Conservation (phyloP, 805 yeast genomes). For the Myxozyma vanderwaltii region DNA sequence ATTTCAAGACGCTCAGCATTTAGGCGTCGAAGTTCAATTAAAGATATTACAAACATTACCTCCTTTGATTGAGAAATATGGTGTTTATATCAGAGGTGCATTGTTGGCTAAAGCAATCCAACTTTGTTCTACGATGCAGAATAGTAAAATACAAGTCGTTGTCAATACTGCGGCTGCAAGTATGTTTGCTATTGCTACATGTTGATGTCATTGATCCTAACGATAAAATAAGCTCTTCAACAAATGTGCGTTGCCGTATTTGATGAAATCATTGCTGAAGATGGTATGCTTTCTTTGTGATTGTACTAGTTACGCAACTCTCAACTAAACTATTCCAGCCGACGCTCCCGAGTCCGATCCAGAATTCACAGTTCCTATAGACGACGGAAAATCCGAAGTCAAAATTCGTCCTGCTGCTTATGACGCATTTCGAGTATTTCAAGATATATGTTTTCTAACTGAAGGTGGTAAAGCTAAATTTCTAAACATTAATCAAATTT, state of each 20-base stretch:
- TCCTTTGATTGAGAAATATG: conserved; percentile 65
- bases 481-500: conserved; percentile 54
- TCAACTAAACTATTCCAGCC: not conserved
- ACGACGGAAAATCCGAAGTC: conserved; percentile 33
- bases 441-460: conserved; percentile 70
- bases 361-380: conserved; percentile 34
- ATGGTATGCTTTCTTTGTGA: conserved; percentile 2
- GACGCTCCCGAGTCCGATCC: conserved; percentile 6
- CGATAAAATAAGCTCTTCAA: conserved; percentile 55
- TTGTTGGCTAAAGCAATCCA: conserved; percentile 59
- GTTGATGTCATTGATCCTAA: not conserved
- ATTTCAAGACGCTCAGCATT: conserved; percentile 68
- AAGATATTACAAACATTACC: conserved; percentile 85
- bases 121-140: conserved; percentile 72
- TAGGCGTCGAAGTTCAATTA: conserved; percentile 80
- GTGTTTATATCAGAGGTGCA: conserved; percentile 55
- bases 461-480: conserved; percentile 60
- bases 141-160: conserved; percentile 73
- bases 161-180: conserved; percentile 87
- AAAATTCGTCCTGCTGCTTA: conserved; percentile 49
- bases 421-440: conserved; percentile 71
- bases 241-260: conserved; percentile 78
- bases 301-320: not conserved
- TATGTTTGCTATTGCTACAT: conserved; percentile 4
- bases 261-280: conserved; percentile 53